These are phyloP conservation scores for Draba incana DNA, from an alignment of 345 rosid species.

Conservation along the genomic window DNA sequence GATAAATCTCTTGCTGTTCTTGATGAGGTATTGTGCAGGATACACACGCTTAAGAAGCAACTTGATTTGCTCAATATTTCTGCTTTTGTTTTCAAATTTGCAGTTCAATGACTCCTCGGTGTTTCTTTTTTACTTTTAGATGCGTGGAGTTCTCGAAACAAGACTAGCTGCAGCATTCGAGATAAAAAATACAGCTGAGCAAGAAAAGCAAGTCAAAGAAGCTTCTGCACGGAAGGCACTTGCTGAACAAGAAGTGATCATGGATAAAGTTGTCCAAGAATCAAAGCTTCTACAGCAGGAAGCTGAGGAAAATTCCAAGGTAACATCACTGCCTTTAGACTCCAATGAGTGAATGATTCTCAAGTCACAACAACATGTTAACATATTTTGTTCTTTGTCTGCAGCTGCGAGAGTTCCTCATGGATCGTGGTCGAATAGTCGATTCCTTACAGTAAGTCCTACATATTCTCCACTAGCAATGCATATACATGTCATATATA, in stretches of 20 bases:
- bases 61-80: conserved; percentile 2
- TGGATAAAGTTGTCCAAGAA: conserved; percentile 76
- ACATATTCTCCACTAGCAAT: background rate
- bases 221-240: conserved; percentile 54
- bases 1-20: conserved; percentile 74
- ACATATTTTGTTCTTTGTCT: conserved; percentile 32
- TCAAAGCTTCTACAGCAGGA: conserved; percentile 69
- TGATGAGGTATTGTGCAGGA: conserved; percentile 57
- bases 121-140: conserved; percentile 46
- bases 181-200: conserved; percentile 57
- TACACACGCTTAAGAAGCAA: conserved; percentile 6
- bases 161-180: conserved; percentile 61
- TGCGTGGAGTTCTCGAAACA: conserved; percentile 61
- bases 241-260: conserved; percentile 69
- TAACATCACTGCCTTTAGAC: conserved; percentile 28
- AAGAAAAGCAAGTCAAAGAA: conserved; percentile 68
- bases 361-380: conserved; percentile 5
- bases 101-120: background rate
- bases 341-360: background rate
- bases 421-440: conserved; percentile 74
- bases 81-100: background rate
- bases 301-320: conserved; percentile 87
- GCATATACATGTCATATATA: background rate
- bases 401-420: conserved; percentile 78
- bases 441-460: conserved; percentile 85